phyloP scores from a whole-genome alignment of 2,329 filamentous ascomycete species.

The Erysiphe pulchra region DNA sequence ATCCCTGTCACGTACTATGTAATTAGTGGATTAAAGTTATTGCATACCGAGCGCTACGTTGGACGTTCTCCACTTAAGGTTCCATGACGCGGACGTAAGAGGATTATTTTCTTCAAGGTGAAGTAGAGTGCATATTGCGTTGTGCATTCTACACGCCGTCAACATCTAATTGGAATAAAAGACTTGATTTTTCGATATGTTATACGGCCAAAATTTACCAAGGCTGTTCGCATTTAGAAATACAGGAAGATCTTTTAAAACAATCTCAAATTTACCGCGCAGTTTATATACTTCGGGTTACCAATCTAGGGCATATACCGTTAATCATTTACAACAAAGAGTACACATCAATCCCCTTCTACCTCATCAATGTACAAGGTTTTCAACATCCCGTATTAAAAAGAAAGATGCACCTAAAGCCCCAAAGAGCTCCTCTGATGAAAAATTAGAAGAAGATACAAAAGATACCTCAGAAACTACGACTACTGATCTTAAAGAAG shows the following conservation, averaged over 20 bases:
- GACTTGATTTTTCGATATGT: conserved; percentile 11
- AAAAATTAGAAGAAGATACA: conserved; percentile 18
- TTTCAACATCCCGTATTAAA: conserved; percentile 22
- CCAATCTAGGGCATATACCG: no score
- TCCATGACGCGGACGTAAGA: no score
- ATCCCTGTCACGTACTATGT: no score
- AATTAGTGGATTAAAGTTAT: no score
- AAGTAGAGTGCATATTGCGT: no score
- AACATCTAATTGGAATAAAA: no score
- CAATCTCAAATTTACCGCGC: conserved; percentile 6
- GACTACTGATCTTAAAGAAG: conserved; percentile 16
- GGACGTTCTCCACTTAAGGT: no score
- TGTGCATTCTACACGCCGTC: no score
- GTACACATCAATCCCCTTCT: not conserved
- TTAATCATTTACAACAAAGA: no score
- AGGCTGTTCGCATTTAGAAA: conserved; percentile 30
- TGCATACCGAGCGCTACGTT: no score
- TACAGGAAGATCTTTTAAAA: conserved; percentile 5
- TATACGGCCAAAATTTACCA: conserved; percentile 36
- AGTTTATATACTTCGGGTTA: not conserved
- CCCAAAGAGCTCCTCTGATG: conserved; percentile 13
- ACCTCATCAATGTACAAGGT: conserved; percentile 17
- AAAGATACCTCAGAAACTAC: conserved; percentile 12
- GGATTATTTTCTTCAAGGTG: no score
- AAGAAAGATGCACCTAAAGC: conserved; percentile 16